Conservation (phyloP, 2,329 filamentous ascomycete genomes). For the Pyrenophora seminiperda region DNA sequence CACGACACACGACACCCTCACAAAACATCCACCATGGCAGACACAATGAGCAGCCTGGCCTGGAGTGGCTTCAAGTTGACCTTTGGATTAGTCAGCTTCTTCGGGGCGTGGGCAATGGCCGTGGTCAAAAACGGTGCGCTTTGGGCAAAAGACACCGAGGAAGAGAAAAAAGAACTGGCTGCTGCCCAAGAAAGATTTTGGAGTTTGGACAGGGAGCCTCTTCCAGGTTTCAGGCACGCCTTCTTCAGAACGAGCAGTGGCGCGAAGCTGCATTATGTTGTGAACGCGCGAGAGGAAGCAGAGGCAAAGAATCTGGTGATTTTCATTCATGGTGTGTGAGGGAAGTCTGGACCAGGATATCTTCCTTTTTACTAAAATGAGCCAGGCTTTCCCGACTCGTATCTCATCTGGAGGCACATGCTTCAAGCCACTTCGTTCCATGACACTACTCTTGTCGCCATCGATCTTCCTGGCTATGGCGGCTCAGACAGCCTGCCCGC, state of each 20-base stretch:
- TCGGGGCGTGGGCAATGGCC: conserved; percentile 27
- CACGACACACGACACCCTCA: not conserved
- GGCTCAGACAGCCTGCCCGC: conserved; percentile 59
- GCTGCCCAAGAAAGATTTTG: conserved; percentile 60
- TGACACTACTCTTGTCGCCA: conserved; percentile 55
- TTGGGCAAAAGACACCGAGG: conserved; percentile 30
- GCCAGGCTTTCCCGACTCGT: conserved; percentile 62
- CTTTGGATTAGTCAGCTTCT: conserved; percentile 40
- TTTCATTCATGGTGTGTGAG: conserved; percentile 56
- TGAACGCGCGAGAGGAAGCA: conserved; percentile 34
- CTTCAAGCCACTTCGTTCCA: conserved; percentile 49
- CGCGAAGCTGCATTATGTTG: conserved; percentile 61
- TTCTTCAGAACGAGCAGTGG: conserved; percentile 58
- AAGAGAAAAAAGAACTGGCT: conserved; percentile 28
- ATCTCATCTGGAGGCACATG: conserved; percentile 59
- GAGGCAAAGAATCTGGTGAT: conserved; percentile 53
- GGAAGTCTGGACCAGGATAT: not conserved
- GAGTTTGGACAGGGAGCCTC: conserved; percentile 56
- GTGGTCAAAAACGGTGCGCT: conserved; percentile 36
- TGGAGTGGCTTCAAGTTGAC: conserved; percentile 36
- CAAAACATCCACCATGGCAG: conserved; percentile 2
- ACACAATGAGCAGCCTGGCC: conserved; percentile 23
- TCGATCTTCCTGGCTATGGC: conserved; percentile 65
- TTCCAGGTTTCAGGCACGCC: conserved; percentile 55
- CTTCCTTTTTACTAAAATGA: not conserved